Conservation (phyloP, 495 filamentous ascomycete species). For the Tuber melanosporum region DNA sequence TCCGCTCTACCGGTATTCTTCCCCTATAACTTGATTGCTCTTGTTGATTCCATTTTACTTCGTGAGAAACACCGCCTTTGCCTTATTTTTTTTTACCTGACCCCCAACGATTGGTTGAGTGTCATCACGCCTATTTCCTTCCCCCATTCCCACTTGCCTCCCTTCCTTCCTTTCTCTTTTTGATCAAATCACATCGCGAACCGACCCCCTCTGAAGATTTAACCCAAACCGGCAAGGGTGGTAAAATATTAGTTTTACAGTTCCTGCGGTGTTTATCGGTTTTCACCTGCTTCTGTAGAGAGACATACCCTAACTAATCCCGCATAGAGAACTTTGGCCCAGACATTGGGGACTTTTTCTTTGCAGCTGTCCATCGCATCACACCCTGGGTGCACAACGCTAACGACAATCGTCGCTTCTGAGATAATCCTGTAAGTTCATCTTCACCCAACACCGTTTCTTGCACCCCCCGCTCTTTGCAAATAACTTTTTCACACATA, state of each 20-base stretch:
- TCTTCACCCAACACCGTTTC: background rate
- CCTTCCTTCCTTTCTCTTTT: slow-evolving; percentile 27
- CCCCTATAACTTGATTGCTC: slow-evolving; percentile 15
- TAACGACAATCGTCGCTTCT: slow-evolving; percentile 1
- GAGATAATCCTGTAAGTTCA: slow-evolving; percentile 3
- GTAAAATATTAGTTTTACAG: background rate
- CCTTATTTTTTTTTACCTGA: slow-evolving; percentile 35
- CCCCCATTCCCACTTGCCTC: slow-evolving; percentile 13
- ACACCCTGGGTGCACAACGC: background rate
- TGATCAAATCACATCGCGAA: background rate
- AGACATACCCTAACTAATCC: slow-evolving; percentile 5
- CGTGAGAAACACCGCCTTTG: slow-evolving; percentile 35
- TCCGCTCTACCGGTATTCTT: slow-evolving; percentile 33
- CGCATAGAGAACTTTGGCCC: background rate
- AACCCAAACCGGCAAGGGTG: background rate
- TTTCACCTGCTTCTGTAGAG: background rate
- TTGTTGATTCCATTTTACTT: slow-evolving; percentile 26
- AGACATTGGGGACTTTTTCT: background rate
- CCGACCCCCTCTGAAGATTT: background rate
- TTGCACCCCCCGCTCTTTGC: background rate
- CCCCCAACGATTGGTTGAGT: slow-evolving; percentile 34
- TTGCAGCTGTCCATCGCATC: slow-evolving; percentile 1
- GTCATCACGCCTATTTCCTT: slow-evolving; percentile 37
- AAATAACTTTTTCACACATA: background rate
- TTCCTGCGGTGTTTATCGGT: background rate